Evolutionary conservation across 257 asterid genomes (phyloP), one percentile per base, ranked within the genome.

Genomic region (Plantago ovata): DNA sequence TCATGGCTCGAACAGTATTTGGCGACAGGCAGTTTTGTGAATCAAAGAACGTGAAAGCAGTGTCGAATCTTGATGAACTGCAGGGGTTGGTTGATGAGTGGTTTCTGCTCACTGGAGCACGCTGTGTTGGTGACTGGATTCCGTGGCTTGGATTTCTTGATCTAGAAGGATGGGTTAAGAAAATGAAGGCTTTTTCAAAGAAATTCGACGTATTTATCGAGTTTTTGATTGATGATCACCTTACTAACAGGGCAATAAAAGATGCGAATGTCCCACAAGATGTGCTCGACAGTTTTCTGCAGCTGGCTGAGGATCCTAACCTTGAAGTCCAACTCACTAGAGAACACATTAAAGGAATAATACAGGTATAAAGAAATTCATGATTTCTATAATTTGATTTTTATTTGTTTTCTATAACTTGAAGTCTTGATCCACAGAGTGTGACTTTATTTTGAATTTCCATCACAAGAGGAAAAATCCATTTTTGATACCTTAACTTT

Each of bases 11-110:
- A 24, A 65, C 42, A 0, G 56, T 71, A 16, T 44, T 59, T 8
- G 15, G 68, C 51, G 47, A 57, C 19, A 61, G 54, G 24, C 65
- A 71, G 18, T 65, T 65, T 50, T 48, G 56, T 3, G 71, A 67
- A 6, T 56, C 41, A 10, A 46, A 57, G 20, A 7, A 18, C 7
- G 32, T 1, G 2, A 20, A 15, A 8, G 11, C 63, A 11, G 13
- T 36, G 0, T 3, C 57, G 32, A 49, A 39, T 7, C 21, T 59
- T 44, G 55, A 43, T 36, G 67, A 62, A 38, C 38, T 67, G 36
- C 59, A 20, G 22, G 69, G 45, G 36, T 22, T 72, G 65, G 14
- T 62, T 10, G 3, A 24, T 3, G 56, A 50, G 38, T 50, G 56
- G 56, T 22, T 50, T 13, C 3, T 50, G 14, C 56, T 50, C 11